These are phyloP conservation scores for Pythium aristosporum DNA, from an alignment of 352 stramenopile genomes.

Conservation along the genomic window DNA sequence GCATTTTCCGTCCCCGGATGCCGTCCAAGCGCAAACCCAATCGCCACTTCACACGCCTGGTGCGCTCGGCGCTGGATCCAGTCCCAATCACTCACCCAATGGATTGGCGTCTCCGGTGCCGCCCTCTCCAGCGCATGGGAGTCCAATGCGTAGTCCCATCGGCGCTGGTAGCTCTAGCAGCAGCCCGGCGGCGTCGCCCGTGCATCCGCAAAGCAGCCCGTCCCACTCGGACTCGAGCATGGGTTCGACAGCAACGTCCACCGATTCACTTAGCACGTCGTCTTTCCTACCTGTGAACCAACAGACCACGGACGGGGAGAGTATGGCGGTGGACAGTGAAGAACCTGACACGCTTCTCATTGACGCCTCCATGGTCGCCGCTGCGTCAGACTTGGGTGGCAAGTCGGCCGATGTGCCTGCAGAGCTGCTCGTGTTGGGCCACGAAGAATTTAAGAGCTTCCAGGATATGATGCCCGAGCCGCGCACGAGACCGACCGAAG, in stretches of 20 bases:
- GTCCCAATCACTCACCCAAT: constrained; percentile 43
- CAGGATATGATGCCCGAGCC: constrained; percentile 69
- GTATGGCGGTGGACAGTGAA: not conserved
- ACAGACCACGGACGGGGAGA: constrained; percentile 21
- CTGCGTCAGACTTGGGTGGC: constrained; percentile 14
- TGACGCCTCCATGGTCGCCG: constrained; percentile 24
- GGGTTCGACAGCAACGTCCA: constrained; percentile 44
- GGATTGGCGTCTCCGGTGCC: constrained; percentile 39
- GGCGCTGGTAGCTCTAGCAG: constrained; percentile 33
- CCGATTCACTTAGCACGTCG: constrained; percentile 68
- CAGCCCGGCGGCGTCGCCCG: constrained; percentile 48
- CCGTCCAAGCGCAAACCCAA: constrained; percentile 35
- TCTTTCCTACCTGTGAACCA: constrained; percentile 79
- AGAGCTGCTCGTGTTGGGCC: constrained; percentile 54
- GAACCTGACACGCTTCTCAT: constrained; percentile 22
- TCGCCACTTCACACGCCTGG: constrained; percentile 23
- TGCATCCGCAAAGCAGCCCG: constrained; percentile 53
- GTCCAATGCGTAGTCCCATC: constrained; percentile 55
- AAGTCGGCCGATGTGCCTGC: constrained; percentile 46
- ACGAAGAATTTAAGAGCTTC: constrained; percentile 80
- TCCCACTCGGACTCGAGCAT: constrained; percentile 66
- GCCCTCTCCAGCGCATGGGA: constrained; percentile 37
- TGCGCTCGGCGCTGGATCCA: constrained; percentile 19
- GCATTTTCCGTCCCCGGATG: constrained; percentile 70
- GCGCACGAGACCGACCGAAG: constrained; percentile 57